Conservation (phyloP, 306 rosid species). For the Psophocarpus tetragonolobus region DNA sequence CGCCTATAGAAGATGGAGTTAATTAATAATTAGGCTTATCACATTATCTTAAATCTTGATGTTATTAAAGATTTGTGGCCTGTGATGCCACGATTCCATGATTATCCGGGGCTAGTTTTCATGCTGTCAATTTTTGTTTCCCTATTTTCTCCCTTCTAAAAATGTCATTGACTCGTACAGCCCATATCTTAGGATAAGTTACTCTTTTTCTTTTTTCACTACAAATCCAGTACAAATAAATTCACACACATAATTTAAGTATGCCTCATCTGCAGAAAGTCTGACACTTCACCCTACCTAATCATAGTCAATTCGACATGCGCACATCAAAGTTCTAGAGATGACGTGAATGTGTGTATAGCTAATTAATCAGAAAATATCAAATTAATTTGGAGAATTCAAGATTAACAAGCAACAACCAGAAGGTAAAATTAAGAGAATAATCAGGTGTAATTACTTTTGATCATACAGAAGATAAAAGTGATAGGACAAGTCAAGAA, state of each 20-base stretch:
- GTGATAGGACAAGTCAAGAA: constrained; percentile 6
- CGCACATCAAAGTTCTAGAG: background rate
- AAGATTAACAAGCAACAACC: background rate
- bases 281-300: constrained; percentile 27
- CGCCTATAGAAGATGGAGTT: constrained; percentile 26
- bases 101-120: constrained; percentile 35
- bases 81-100: constrained; percentile 34
- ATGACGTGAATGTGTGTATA: background rate
- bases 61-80: constrained; percentile 26
- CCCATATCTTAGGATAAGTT: constrained; percentile 34
- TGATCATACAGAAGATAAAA: background rate
- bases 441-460: background rate
- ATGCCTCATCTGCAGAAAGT: constrained; percentile 26
- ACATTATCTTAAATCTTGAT: constrained; percentile 1
- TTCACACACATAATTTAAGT: constrained; percentile 10
- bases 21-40: background rate
- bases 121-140: constrained; percentile 41
- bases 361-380: background rate
- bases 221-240: constrained; percentile 16
- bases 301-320: constrained; percentile 34
- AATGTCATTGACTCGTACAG: constrained; percentile 33
- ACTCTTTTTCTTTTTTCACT: constrained; percentile 1
- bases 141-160: constrained; percentile 39
- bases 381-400: background rate
- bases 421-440: background rate